Percentiles rank a stretch among this genome's conserved stretches.
phyloP scores from a whole-genome alignment of 139 green algal genomes.

The Zygnema circumcarinatum region DNA sequence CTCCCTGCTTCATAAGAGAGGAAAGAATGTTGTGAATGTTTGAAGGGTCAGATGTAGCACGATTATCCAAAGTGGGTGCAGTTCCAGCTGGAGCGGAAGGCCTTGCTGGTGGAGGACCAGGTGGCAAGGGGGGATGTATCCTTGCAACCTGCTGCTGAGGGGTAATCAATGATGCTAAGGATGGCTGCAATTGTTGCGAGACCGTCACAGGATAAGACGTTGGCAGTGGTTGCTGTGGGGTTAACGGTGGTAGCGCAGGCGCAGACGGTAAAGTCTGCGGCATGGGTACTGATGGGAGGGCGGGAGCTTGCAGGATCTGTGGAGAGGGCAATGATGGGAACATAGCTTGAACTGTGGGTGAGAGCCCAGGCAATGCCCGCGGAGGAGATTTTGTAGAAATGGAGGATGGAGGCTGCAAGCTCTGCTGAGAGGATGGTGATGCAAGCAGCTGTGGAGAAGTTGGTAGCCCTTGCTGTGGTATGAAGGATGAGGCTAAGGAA shows the following conservation, averaged over 20 bases:
- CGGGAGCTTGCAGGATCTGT: too few relatives aligned
- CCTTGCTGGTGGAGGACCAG: constrained; percentile 10
- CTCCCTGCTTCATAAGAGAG: constrained; percentile 24
- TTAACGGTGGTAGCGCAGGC: neutral
- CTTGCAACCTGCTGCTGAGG: neutral
- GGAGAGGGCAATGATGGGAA: too few relatives aligned
- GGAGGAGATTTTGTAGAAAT: too few relatives aligned
- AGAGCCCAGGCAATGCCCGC: too few relatives aligned
- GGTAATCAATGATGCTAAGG: neutral
- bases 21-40: constrained; percentile 26
- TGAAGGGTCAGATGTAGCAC: too few relatives aligned
- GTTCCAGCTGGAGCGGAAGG: neutral
- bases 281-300: neutral
- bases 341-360: too few relatives aligned
- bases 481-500: too few relatives aligned
- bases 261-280: neutral
- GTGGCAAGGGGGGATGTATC: neutral
- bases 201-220: neutral
- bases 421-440: too few relatives aligned
- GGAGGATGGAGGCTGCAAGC: too few relatives aligned
- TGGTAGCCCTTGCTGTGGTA: too few relatives aligned
- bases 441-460: too few relatives aligned
- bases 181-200: neutral
- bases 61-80: neutral
- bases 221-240: neutral